Base-by-base conservation (phyloP, 306 rosid species). In the Benincasa hispida region DNA sequence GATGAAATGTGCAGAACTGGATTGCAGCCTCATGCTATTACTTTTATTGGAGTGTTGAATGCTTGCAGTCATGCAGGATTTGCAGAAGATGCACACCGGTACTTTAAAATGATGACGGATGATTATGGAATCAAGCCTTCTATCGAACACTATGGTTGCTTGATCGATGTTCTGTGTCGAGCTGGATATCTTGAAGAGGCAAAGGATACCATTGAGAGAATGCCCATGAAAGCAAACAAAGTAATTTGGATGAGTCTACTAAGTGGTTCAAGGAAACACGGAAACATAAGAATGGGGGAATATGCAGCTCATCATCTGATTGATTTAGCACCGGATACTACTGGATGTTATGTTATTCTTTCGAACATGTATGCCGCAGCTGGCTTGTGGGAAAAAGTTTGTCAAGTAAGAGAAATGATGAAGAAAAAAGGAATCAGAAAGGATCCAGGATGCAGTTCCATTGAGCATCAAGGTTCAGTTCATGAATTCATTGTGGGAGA, bases 51-150 rank as follows among this genome's bases (percentile, higher is more conserved):
- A 37, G 78, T 90, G 76, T 80, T 87, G 69, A 86, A 86, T 84
- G 91, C 91, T 13, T 89, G 89, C 67, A 86, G 89, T 79, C 91
- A 87, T 74, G 84, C 82, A 22, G 94, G 94, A 37, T 72, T 86
- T 83, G 89, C 86, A 4, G 79, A 85, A 54, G 85, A 81, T 17
- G 91, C 89, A 32, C 82, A 67, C 35, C 30, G 5, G 54, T 70
- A 81, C 81, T 89, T 89, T 45, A 54, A 84, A 28, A 73, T 77
- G 83, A 88, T 86, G 96, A 68, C 39, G 34, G 61, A 79, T 67
- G 87, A 85, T 47, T 85, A 83, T 81, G 87, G 81, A 74, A 85
- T 88, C 34, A 75, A 85, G 78, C 89, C 91, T 55, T 74, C 88
- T 22, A 81, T 88, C 74, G 91, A 88, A 48, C 88, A 88, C 83